Base-by-base conservation (phyloP, 176 grass and related monocot species). In the Rhynchospora breviuscula region DNA sequence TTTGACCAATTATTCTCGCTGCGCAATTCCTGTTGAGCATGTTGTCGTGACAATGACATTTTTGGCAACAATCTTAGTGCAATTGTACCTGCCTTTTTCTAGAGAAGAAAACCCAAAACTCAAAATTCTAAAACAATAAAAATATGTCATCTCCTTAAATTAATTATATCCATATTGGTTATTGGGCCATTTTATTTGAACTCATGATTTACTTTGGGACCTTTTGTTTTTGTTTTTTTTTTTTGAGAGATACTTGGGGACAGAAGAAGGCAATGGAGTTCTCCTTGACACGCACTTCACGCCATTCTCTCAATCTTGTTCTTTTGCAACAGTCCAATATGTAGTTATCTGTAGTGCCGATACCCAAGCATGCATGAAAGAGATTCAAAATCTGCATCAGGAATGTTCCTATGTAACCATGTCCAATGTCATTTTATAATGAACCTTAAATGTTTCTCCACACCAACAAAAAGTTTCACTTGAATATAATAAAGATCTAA, bases 21-120 rank as follows among this genome's bases (percentile, higher is more conserved):
- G 69, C 48, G 45, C 69, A 51, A 73, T 26, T 52, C 52, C 46
- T 75, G 2, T 52, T 74, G 19, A 52, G 5, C 19, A 26, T 51
- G 51, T 3, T 74, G 46, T 2, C 5, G 23, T 26, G 70, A 75
- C 47, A 52, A 52, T 75, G 46, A 75, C 47, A 51, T 75, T 10
- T 75, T 51, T 75, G 46, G 70, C 46, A 52, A 75, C 46, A 75
- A 75, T 26, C 10, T 52, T 52, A 51, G 70, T 75, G 70, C 22
- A 19, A 25, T 52, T 23, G 10, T 46, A 53, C 46, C 70, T 75
- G 46, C 31, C 70, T 1, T 75, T 75, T 75, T 75, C 35, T 40
- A 40, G 35, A 75, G 46, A 43, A 43, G 5, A 67, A 67, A 67
- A 67, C 1, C 49, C 12, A 52, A 51, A 52, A 0, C 0, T 18